Evolutionary conservation across 768 basidiomycete genomes (phyloP).

Genomic region (Termitomyces sp.): DNA sequence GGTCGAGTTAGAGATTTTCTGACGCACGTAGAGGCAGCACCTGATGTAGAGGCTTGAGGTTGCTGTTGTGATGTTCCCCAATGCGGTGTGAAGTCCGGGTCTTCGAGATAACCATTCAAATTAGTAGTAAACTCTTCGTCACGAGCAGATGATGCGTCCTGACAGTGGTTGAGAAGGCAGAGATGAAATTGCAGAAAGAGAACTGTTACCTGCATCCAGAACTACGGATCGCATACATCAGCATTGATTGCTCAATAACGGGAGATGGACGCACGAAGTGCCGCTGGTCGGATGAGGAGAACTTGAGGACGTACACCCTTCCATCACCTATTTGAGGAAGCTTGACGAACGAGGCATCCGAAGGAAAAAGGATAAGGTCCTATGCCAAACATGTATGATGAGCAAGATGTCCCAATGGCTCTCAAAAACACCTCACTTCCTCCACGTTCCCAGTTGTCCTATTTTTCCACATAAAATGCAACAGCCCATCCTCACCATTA

Average conservation of each 20-base stretch:
- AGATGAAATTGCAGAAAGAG: not conserved
- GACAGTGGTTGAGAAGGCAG: not conserved
- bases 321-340: constrained; percentile 62
- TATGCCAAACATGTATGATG: constrained; percentile 21
- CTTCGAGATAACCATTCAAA: constrained; percentile 63
- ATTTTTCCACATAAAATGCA: constrained; percentile 82
- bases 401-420: not conserved
- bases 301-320: constrained; percentile 84
- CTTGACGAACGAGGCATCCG: constrained; percentile 77
- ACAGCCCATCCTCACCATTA: constrained; percentile 67
- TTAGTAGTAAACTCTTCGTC: constrained; percentile 73
- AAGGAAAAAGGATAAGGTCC: constrained; percentile 87
- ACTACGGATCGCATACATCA: constrained; percentile 37
- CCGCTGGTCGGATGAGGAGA: constrained; percentile 83
- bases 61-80: constrained; percentile 43
- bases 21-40: constrained; percentile 29
- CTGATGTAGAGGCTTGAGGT: constrained; percentile 44
- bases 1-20: not conserved
- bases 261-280: constrained; percentile 66
- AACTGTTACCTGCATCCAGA: constrained; percentile 77
- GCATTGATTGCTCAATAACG: not conserved
- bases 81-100: constrained; percentile 55
- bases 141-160: constrained; percentile 65
- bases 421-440: constrained; percentile 41
- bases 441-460: constrained; percentile 53